These are phyloP conservation scores for Puccinellia tenuiflora DNA, from an alignment of 176 grass and related monocot genomes.

Conservation along the genomic window DNA sequence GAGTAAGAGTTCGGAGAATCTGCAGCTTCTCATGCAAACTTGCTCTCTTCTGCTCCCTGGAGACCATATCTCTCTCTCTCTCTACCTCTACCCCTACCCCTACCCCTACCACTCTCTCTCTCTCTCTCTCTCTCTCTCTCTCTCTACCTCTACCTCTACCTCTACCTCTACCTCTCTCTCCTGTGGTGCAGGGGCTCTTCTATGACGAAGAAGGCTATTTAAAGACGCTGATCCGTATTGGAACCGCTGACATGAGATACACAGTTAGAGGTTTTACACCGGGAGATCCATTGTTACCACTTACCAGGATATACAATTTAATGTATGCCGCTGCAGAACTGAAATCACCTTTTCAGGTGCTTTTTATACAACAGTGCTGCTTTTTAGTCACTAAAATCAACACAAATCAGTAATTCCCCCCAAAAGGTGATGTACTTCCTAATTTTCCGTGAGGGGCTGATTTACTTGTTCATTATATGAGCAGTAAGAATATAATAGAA, in stretches of 20 bases:
- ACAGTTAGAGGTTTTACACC: background rate
- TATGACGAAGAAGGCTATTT: slow-evolving; percentile 26
- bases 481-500: no score
- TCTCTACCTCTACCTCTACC: background rate
- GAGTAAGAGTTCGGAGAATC: slow-evolving; percentile 58
- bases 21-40: slow-evolving; percentile 66
- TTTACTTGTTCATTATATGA: no score
- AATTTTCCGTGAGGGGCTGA: no score
- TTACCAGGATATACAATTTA: background rate
- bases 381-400: background rate
- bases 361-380: background rate
- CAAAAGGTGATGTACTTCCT: background rate
- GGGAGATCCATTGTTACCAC: background rate
- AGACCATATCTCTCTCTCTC: slow-evolving; percentile 45
- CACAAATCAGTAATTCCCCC: background rate
- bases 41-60: slow-evolving; percentile 49
- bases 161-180: background rate
- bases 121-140: background rate
- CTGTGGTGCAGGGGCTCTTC: background rate
- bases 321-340: background rate
- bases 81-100: no score
- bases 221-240: slow-evolving; percentile 11
- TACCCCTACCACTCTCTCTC: no score
- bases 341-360: background rate
- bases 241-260: background rate